These are phyloP conservation scores for Maudiozyma bulderi DNA, from an alignment of 805 yeast species.

Conservation along the genomic window DNA sequence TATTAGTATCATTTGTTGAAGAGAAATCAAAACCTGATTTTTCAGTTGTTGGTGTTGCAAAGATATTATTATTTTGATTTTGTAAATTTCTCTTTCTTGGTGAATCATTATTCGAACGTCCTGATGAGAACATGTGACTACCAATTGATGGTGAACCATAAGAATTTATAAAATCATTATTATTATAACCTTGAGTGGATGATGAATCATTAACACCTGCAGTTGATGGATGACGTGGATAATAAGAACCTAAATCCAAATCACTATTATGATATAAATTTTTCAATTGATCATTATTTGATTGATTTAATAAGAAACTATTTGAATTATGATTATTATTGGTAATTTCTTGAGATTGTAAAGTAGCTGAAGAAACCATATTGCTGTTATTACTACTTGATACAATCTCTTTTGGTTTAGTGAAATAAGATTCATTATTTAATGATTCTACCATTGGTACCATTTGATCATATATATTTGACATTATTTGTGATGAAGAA, in stretches of 20 bases:
- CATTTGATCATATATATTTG: constrained; percentile 7
- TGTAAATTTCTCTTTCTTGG: not conserved
- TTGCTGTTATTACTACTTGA: not conserved
- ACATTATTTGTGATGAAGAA: not conserved
- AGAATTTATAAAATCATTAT: not conserved
- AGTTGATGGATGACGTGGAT: constrained; percentile 12
- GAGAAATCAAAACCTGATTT: constrained; percentile 1
- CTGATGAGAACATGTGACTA: not conserved
- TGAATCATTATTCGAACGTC: not conserved
- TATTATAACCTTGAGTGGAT: not conserved
- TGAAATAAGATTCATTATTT: not conserved
- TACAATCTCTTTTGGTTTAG: not conserved
- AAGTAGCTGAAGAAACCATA: not conserved
- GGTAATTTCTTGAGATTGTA: not conserved
- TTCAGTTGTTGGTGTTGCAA: constrained; percentile 5
- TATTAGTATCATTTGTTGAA: not conserved
- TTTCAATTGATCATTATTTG: constrained; percentile 12
- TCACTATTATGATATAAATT: constrained; percentile 12
- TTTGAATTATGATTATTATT: not conserved
- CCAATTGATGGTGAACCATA: not conserved
- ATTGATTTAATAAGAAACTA: not conserved
- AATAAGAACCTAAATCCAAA: constrained; percentile 24
- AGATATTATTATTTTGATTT: constrained; percentile 4
- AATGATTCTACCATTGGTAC: constrained; percentile 3
- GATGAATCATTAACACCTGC: not conserved